A percentile compares a stretch with the other conserved stretches of the same genome.
Conservation (phyloP, 768 basidiomycete genomes). For the Termitomyces sp. region DNA sequence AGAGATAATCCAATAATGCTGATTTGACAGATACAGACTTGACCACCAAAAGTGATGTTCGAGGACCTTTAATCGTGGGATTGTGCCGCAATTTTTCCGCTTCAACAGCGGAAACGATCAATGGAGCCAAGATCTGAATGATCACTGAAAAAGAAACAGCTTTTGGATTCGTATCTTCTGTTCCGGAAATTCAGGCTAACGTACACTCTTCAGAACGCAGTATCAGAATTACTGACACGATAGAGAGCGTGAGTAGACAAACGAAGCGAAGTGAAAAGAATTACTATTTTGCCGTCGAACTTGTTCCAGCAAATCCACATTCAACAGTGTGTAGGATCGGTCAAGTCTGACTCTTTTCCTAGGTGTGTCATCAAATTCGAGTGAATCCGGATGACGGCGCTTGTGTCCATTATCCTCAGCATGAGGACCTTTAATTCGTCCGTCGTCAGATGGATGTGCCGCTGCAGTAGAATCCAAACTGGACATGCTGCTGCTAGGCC, state of each 20-base stretch:
- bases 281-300: constrained; percentile 33
- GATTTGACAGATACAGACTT: not conserved
- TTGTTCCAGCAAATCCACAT: constrained; percentile 17
- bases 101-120: not conserved
- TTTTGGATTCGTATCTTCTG: not conserved
- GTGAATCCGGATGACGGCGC: constrained; percentile 6
- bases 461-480: constrained; percentile 16
- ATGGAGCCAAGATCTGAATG: not conserved
- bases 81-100: not conserved
- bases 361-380: constrained; percentile 5
- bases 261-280: not conserved
- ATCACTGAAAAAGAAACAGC: not conserved
- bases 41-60: not conserved
- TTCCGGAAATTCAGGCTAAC: not conserved
- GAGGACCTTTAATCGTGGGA: not conserved
- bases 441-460: constrained; percentile 15
- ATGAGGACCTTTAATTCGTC: not conserved
- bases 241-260: not conserved
- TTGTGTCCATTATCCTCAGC: not conserved
- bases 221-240: constrained; percentile 5
- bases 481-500: constrained; percentile 20
- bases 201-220: not conserved
- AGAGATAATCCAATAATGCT: not conserved
- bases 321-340: constrained; percentile 23
- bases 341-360: constrained; percentile 11